Base-by-base conservation (phyloP, 2,329 filamentous ascomycete genomes). In the Hortaea werneckii region DNA sequence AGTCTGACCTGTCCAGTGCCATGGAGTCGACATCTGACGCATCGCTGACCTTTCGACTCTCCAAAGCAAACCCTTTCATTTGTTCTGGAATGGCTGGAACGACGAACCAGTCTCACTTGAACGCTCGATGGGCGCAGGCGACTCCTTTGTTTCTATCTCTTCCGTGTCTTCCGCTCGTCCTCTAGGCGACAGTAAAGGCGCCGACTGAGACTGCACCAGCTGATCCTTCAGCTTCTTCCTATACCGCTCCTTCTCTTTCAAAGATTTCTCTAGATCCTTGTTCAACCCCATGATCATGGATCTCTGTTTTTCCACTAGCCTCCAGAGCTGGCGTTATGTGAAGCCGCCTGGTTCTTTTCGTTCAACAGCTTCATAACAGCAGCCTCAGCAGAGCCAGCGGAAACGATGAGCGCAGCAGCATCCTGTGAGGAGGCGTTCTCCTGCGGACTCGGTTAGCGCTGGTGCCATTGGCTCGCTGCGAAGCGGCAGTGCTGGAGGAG, bases 271-370 rank as follows among this genome's bases (percentile, higher is more conserved):
- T 9, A 98, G 72, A 62, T 98, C 92, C 65, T 92, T 94, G 61
- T 96, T 95, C 51, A 98, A 74, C 6, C 89, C 90, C 13, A 95
- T 67, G 45, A 98, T 88, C 81, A 98, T 89, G 11, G 87, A 81
- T 51, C 90, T 78, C 66, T 98, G 92, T 70, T 98, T 96, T 65
- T 96, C 90, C 42, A 98, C 88, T 40, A 98, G 70, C 42, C 88
- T 83, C 92, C 92, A 98, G 58, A 98, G 70, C 64, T 98, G 90
- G 82, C 75, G 62, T 96, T 96, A 61, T 96, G 92, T 55, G 87
- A 83, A 5, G 86, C 79, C 45, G 88, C 85, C 41, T 87, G 85
- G 52, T 90, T 81, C 65, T 95, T 96, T 62, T 98, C 92, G 62
- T 86, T 94, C 52, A 95, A 70, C 42, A 98, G 71, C 58, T 92